Evolutionary conservation across 768 basidiomycete genomes (phyloP).

Genomic region (Trametes meyenii): DNA sequence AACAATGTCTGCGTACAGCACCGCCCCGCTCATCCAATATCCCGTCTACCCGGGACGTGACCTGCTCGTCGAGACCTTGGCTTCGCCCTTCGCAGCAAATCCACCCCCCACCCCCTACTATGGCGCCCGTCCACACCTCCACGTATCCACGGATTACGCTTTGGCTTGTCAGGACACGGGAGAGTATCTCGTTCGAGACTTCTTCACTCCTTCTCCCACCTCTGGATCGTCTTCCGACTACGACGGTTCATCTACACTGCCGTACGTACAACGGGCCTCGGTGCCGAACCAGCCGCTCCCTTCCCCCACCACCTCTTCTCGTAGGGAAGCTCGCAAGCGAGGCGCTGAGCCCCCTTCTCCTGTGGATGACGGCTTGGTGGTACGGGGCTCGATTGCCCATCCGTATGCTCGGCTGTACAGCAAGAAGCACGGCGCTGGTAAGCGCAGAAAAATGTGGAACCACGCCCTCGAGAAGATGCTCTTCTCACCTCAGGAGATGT

Average conservation of each 20-base stretch:
- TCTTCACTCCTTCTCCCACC: slow-evolving; percentile 17
- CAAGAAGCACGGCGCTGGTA: slow-evolving; percentile 54
- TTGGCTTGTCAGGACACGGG: not conserved
- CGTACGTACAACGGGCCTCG: not conserved
- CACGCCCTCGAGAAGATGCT: slow-evolving; percentile 75
- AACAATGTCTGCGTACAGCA: slow-evolving; percentile 4
- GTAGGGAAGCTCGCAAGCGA: slow-evolving; percentile 11
- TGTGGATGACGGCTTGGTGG: slow-evolving; percentile 6
- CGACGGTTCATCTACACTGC: not conserved
- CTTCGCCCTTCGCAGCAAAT: not conserved
- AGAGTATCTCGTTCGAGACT: slow-evolving; percentile 16
- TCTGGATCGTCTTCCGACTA: slow-evolving; percentile 7
- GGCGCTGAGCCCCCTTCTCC: slow-evolving; percentile 7
- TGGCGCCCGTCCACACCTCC: slow-evolving; percentile 10
- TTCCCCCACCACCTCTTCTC: slow-evolving; percentile 4
- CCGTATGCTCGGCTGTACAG: slow-evolving; percentile 73
- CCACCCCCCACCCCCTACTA: not conserved
- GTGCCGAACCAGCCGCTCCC: not conserved
- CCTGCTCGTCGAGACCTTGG: not conserved
- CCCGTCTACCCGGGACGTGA: not conserved
- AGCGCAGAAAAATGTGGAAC: slow-evolving; percentile 77
- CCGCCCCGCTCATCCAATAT: not conserved
- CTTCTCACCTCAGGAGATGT: slow-evolving; percentile 71
- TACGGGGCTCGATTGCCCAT: slow-evolving; percentile 47
- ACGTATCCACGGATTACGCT: slow-evolving; percentile 7